Conservation (phyloP, 2,329 filamentous ascomycete species). For the Penicillium corylophilum region DNA sequence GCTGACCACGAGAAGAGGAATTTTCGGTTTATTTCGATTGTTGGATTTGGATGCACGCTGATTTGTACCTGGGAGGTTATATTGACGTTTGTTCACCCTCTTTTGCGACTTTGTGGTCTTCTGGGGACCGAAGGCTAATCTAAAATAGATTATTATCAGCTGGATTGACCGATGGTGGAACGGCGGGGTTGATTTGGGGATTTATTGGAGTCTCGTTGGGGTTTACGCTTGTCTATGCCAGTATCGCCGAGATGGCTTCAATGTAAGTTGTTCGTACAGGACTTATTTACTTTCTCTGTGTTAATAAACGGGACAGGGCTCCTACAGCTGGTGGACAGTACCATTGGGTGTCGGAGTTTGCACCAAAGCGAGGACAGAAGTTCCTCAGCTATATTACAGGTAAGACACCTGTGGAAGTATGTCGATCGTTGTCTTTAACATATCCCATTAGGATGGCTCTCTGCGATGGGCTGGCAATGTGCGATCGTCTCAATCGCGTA, state of each 20-base stretch:
- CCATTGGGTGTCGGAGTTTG: conserved; percentile 38
- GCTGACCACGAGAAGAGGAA: conserved; percentile 36
- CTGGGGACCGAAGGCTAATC: conserved; percentile 8
- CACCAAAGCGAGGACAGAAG: conserved; percentile 42
- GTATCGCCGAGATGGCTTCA: conserved; percentile 45
- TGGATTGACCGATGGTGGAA: conserved; percentile 39
- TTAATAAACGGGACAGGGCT: conserved; percentile 27
- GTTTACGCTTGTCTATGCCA: conserved; percentile 37
- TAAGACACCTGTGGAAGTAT: conserved; percentile 9
- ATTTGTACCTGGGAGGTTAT: conserved; percentile 47
- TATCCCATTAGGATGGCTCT: conserved; percentile 42
- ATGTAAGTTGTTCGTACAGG: conserved; percentile 33
- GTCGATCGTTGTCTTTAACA: neutral
- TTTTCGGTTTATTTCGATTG: conserved; percentile 46
- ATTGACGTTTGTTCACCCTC: conserved; percentile 33
- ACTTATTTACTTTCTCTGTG: neutral
- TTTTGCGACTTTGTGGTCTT: neutral
- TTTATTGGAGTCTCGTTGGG: conserved; percentile 34
- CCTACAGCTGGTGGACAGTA: conserved; percentile 44
- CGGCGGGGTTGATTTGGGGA: conserved; percentile 40
- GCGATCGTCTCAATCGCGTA: conserved; percentile 46
- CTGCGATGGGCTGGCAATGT: conserved; percentile 47
- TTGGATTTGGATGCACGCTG: conserved; percentile 46
- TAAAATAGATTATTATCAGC: conserved; percentile 26
- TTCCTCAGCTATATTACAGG: conserved; percentile 49